Conservation (phyloP, 2,329 filamentous ascomycete species). For the Aspergillus quadrilineatus region DNA sequence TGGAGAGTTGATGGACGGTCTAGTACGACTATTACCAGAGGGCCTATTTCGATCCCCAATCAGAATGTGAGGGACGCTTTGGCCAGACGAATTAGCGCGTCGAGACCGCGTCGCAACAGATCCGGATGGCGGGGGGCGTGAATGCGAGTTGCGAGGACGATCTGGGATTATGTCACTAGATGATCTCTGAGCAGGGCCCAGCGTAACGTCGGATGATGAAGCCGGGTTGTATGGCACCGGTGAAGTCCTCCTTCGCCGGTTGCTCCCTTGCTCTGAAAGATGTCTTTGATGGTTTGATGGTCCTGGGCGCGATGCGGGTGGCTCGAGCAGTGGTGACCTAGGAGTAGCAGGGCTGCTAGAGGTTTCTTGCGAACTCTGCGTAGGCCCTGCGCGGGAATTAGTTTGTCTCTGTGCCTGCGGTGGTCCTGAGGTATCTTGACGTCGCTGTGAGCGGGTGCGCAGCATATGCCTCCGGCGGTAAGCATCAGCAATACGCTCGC, state of each 20-base stretch:
- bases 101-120: conserved; percentile 28
- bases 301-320: conserved; percentile 24
- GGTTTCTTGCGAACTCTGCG: conserved; percentile 25
- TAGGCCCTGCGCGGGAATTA: conserved; percentile 33
- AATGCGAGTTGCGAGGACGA: conserved; percentile 29
- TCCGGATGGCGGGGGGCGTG: conserved; percentile 25
- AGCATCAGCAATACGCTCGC: conserved; percentile 83
- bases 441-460: conserved; percentile 41
- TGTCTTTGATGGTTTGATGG: conserved; percentile 33
- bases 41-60: conserved; percentile 25
- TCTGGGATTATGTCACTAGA: conserved; percentile 39
- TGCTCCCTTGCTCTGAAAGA: conserved; percentile 36
- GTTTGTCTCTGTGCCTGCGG: conserved; percentile 31
- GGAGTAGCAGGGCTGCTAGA: conserved; percentile 30
- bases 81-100: conserved; percentile 36
- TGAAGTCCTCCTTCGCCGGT: conserved; percentile 34
- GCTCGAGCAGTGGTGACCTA: conserved; percentile 35
- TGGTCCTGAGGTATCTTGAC: conserved; percentile 36
- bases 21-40: conserved; percentile 21
- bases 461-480: conserved; percentile 70
- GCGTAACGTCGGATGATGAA: conserved; percentile 35
- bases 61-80: conserved; percentile 27
- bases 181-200: conserved; percentile 35
- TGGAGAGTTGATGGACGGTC: conserved; percentile 28
- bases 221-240: conserved; percentile 33